Base-by-base conservation (phyloP, 31 red algal species). In the Odonthalia washingtoniensis region DNA sequence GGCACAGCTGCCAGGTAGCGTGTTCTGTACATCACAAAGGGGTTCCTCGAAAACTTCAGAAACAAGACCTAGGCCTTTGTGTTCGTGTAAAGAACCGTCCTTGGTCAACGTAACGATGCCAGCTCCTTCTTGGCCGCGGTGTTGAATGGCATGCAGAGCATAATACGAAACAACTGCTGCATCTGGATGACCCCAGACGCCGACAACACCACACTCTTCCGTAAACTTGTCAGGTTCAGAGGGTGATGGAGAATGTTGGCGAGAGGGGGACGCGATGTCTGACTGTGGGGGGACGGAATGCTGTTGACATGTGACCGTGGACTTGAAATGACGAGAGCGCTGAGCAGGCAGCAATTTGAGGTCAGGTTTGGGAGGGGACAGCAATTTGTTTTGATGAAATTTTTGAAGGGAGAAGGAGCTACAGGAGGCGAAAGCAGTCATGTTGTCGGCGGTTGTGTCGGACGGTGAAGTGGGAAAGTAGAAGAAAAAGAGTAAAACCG, bases 141-240 rank as follows among this genome's bases (percentile, higher is more conserved):
- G 98, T 46, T 99, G 98, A n/a, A 99, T 64, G 18, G 93, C 87
- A 49, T 95, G 89, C 67, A 97, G 46, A 18, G 91, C 95, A 84
- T 90, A 95, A 83, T 95, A 99, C 27, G 80, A 72, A 49, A 90
- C 46, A 5, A 81, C 85, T 36, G 94, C 80, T 37, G 94, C 86
- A 17, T 68, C 62, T 1, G 84, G 83, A 31, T 87, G 77, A 31
- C 69, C 72, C 80, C 82, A 91, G 34, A 96, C 87, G 33, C 91
- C 97, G 30, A 98, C 84, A 26, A 98, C 94, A 31, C 97, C 97
- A 84, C 97, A 98, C 86, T 98, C 97, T 46, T 98, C 97, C 33
- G 69, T 84, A 17, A 93, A 80, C 2, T 61, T 39, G 49, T 92
- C 82, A 1, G 36, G 1, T 24, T 3, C 18, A 57, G 41, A 34